Conservation (phyloP, 1,284 basidiomycete genomes). For the Fomes fomentarius region DNA sequence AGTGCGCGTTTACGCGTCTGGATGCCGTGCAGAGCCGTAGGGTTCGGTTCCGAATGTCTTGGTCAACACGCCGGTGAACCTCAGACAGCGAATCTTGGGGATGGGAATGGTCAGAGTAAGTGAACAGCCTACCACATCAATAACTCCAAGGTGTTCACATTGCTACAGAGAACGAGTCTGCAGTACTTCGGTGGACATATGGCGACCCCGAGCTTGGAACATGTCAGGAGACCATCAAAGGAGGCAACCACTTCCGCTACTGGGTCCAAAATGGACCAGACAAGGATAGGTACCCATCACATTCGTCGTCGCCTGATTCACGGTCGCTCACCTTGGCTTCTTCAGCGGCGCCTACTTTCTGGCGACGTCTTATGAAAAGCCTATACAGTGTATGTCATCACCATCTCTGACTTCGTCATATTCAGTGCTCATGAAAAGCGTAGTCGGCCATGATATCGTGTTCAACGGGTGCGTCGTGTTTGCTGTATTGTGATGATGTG, state of each 20-base stretch:
- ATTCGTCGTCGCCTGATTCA: neutral
- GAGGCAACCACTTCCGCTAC: conserved; percentile 91
- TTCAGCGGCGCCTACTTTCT: conserved; percentile 81
- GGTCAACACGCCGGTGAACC: conserved; percentile 75
- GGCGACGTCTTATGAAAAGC: conserved; percentile 77
- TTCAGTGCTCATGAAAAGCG: neutral
- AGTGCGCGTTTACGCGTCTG: conserved; percentile 1
- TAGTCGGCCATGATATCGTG: conserved; percentile 56
- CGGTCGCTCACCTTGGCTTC: neutral
- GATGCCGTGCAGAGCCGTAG: conserved; percentile 44
- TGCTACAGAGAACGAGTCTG: conserved; percentile 70
- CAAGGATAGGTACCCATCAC: conserved; percentile 52
- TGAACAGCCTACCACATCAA: conserved; percentile 14
- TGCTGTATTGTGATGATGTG: neutral
- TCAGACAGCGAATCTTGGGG: conserved; percentile 84
- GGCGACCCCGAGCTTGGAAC: conserved; percentile 77
- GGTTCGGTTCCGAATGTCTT: conserved; percentile 82
- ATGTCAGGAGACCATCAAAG: conserved; percentile 84
- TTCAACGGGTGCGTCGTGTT: conserved; percentile 50
- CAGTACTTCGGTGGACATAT: conserved; percentile 82
- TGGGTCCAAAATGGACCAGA: conserved; percentile 78
- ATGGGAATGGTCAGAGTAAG: conserved; percentile 74
- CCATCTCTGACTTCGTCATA: neutral
- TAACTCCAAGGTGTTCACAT: neutral
- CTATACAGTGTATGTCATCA: conserved; percentile 51